These are phyloP conservation scores for Chlorencoelia australis DNA, from an alignment of 2,329 filamentous ascomycete genomes.

Conservation along the genomic window DNA sequence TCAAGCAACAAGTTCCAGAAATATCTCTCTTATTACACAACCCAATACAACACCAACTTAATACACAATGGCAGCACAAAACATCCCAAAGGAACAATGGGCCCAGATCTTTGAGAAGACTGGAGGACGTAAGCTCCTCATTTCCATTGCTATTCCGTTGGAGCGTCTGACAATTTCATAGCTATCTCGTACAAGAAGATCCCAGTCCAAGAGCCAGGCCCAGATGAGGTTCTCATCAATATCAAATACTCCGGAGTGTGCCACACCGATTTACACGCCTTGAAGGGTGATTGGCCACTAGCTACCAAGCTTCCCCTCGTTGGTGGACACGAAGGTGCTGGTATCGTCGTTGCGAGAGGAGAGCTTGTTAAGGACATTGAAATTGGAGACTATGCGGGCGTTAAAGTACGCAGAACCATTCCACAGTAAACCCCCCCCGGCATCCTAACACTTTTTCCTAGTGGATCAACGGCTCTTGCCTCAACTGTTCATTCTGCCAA, in stretches of 20 bases:
- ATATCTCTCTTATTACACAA: too few relatives aligned
- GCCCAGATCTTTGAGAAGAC: slow-evolving; percentile 81
- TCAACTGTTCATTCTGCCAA: slow-evolving; percentile 76
- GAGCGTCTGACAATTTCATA: slow-evolving; percentile 26
- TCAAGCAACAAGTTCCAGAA: too few relatives aligned
- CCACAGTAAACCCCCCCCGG: background rate
- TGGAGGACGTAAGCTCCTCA: slow-evolving; percentile 50
- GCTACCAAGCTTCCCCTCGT: slow-evolving; percentile 74
- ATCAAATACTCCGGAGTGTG: slow-evolving; percentile 86
- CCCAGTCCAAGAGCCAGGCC: slow-evolving; percentile 67
- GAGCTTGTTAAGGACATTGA: slow-evolving; percentile 67
- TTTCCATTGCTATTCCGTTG: background rate
- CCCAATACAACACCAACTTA: too few relatives aligned
- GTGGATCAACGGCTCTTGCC: slow-evolving; percentile 85
- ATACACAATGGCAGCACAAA: slow-evolving; percentile 25
- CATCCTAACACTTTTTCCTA: slow-evolving; percentile 15
- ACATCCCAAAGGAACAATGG: slow-evolving; percentile 78
- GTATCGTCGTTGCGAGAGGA: slow-evolving; percentile 72
- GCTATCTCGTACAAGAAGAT: slow-evolving; percentile 69
- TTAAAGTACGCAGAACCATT: slow-evolving; percentile 42
- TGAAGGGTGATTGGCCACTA: slow-evolving; percentile 86
- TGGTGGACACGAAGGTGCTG: slow-evolving; percentile 72
- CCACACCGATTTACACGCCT: slow-evolving; percentile 75
- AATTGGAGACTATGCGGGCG: slow-evolving; percentile 75
- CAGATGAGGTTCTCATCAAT: slow-evolving; percentile 87